Evolutionary conservation across 164 flowering plant genomes (phyloP), one percentile per base, ranked within the genome.

Genomic region (Liriodendron chinense): DNA sequence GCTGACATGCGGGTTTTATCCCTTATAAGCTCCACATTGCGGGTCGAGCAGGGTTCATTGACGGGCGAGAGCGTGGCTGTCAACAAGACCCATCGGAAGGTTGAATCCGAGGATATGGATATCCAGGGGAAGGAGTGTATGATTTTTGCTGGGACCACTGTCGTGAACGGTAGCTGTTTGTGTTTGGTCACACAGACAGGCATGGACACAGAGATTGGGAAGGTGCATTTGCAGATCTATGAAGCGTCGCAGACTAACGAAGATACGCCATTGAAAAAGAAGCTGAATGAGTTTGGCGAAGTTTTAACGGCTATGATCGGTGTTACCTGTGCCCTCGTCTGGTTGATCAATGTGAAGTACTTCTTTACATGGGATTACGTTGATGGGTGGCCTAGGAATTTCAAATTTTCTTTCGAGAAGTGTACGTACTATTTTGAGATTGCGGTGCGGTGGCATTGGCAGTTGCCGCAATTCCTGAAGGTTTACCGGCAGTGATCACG

Each of bases 381-480:
- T 12, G 77, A 86, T 76, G 88, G 90, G 47, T 83, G 90, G 88
- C 90, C 88, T 0, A 68, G 34, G n/a, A 87, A 87, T 80, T 85
- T 87, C 72, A 85, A 79, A 72, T 87, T 87, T 43, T 87, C 90
- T 1, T 87, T 87, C 20, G 89, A 85, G 84, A 87, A 87, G 76
- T 87, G 87, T 59, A 86, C 89, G 0, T 86, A 86, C n/a, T 86
- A 86, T 76, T 86, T 86, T 74, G 89, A 86, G 76, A 87, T 87
- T 50, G 89, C 89, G 1, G n/a, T 53, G 89, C 89, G 0, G 90
- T 88, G 69, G 91, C 91, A 22, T 76, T 88, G 84, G 91, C 89
- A 2, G 91, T 88, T 68, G 91, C 89, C 18, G 91, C 88, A 1
- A 87, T 87, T 63, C 88, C 90, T 1, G 90, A 87, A 74, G 90